phyloP scores from a whole-genome alignment of 2,329 filamentous ascomycete species.

The Fusarium praegraminearum region DNA sequence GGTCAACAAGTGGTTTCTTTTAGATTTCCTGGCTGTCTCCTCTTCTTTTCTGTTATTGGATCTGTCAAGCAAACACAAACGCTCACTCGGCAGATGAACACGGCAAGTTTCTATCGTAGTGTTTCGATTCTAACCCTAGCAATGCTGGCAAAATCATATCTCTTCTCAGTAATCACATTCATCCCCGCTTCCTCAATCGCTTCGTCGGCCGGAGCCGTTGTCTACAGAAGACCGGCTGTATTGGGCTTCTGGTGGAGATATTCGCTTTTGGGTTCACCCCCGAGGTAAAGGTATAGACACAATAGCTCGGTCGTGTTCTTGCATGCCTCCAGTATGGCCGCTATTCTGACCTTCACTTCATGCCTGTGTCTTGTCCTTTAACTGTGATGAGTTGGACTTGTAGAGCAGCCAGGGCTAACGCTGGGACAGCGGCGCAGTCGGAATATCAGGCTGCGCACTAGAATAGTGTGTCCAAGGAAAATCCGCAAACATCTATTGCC shows the following conservation, averaged over 20 bases:
- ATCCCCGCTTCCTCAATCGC: conserved; percentile 6
- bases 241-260: conserved; percentile 16
- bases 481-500: not conserved
- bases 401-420: conserved; percentile 6
- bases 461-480: conserved; percentile 31
- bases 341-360: conserved; percentile 2
- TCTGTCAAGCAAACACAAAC: not conserved
- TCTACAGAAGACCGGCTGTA: conserved; percentile 25
- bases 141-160: not conserved
- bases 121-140: conserved; percentile 27
- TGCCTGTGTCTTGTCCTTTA: conserved; percentile 23
- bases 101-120: conserved; percentile 5
- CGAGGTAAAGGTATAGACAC: conserved; percentile 5
- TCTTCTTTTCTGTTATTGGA: not conserved
- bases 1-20: not conserved
- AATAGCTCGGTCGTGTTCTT: conserved; percentile 11
- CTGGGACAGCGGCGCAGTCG: conserved; percentile 20
- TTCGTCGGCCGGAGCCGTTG: conserved; percentile 7
- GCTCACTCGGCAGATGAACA: conserved; percentile 3
- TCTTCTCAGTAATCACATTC: not conserved
- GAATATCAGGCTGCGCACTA: conserved; percentile 22
- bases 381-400: conserved; percentile 18
- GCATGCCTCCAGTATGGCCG: conserved; percentile 6
- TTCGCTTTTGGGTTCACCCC: conserved; percentile 1
- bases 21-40: not conserved